phyloP scores from a whole-genome alignment of 495 filamentous ascomycete species.

The Rhizodiscina lignyota region DNA sequence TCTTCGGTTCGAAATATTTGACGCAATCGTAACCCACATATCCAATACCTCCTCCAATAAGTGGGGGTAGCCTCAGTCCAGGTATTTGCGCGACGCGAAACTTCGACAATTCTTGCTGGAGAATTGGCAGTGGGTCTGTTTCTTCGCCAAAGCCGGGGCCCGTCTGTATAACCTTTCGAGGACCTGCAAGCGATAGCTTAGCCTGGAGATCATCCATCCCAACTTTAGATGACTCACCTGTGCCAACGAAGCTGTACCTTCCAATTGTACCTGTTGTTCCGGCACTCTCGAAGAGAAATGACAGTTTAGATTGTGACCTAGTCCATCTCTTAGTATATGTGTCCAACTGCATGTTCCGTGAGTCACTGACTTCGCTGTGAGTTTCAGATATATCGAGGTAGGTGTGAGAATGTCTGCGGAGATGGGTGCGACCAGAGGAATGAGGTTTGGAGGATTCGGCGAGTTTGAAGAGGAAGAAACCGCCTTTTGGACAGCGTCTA shows the following conservation, averaged over 20 bases:
- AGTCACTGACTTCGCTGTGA: conserved; percentile 50
- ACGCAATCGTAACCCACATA: conserved; percentile 97
- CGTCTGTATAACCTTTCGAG: conserved; percentile 71
- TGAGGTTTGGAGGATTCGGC: conserved; percentile 54
- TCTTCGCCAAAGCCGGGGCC: conserved; percentile 69
- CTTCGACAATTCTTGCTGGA: conserved; percentile 63
- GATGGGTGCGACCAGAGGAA: conserved; percentile 74
- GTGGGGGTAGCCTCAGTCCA: conserved; percentile 58
- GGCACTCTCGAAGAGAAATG: conserved; percentile 89
- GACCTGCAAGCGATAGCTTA: conserved; percentile 31
- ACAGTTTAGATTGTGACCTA: conserved; percentile 41
- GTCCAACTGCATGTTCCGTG: not conserved
- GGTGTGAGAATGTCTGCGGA: conserved; percentile 86
- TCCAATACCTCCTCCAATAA: conserved; percentile 85
- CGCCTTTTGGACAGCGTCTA: conserved; percentile 35
- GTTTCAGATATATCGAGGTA: conserved; percentile 77
- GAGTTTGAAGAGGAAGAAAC: conserved; percentile 31
- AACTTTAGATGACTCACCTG: conserved; percentile 33
- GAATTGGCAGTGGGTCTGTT: conserved; percentile 61
- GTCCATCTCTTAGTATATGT: not conserved
- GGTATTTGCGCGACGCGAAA: conserved; percentile 68
- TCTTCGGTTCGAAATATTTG: conserved; percentile 92
- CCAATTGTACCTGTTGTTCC: conserved; percentile 82
- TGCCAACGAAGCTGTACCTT: conserved; percentile 87
- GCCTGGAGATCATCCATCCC: not conserved